Base-by-base conservation (phyloP, 345 rosid genomes). In the Gossypioides kirkii region DNA sequence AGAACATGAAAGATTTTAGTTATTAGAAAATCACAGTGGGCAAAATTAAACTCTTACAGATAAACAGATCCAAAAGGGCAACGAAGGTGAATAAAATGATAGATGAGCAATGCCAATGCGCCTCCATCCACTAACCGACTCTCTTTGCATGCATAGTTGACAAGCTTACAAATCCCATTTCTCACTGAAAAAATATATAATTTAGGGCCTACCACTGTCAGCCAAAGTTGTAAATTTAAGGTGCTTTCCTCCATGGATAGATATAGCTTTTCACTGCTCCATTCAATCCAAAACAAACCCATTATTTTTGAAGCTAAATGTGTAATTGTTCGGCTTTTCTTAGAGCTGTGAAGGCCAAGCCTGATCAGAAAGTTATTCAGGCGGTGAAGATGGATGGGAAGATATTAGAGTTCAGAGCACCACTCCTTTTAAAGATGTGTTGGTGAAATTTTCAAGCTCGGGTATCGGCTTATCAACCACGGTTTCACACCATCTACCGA, bases 381-480 rank as follows among this genome's bases (percentile, higher is more conserved):
- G 68, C 77, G 69, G 83, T 83, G 78, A 83, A 73, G 76, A 74
- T 72, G 17, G 83, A 78, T 62, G 83, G 82, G 16, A 58, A 78
- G 76, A 16, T 70, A 36, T 12, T 76, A 20, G 76, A 80, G 73
- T 78, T 69, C 74, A 47, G 62, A 17, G 9, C 76, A 13, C 77
- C 83, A 2, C 22, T 73, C 63, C 74, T 73, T 6, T 83, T 16
- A 78, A 68, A 70, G 83, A 83, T 28, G 41, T 80, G 26, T 65
- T 69, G 52, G 20, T 3, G 47, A 46, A 76, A 16, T 52, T 69
- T 25, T 68, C 77, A 3, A 72, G 71, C 49, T 47, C 69, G 1
- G 86, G 82, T 2, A 80, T 76, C 14, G 80, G 81, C 26, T 41
- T 76, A 3, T 64, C 72, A 13, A 73, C 25, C 63, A 52, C 62